A percentile compares a stretch with the other conserved stretches of the same genome.
Evolutionary conservation across 2,329 filamentous ascomycete genomes (phyloP).

Genomic region (Colletotrichum destructivum): DNA sequence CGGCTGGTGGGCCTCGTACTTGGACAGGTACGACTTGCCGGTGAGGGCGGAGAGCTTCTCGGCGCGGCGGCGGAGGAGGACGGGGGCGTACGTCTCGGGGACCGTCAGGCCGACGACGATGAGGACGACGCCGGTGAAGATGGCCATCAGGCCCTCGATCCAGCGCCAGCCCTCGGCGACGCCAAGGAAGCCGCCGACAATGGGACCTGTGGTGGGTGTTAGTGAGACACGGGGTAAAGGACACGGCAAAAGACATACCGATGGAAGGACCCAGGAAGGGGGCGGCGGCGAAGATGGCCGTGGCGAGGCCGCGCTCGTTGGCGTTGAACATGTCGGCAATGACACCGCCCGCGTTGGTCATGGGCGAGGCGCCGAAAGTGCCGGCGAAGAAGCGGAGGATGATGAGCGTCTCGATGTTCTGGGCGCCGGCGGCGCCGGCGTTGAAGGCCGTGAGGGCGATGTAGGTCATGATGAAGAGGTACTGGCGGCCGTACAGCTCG

Average conservation of each 20-base stretch:
- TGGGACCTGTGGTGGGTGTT: constrained; percentile 78
- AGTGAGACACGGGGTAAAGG: constrained; percentile 75
- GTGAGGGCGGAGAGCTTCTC: constrained; percentile 42
- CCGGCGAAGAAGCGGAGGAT: constrained; percentile 77
- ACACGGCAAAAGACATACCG: constrained; percentile 72
- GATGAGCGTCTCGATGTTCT: constrained; percentile 72
- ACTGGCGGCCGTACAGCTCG: constrained; percentile 73
- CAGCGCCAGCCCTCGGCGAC: constrained; percentile 78
- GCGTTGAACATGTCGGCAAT: constrained; percentile 74
- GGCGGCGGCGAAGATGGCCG: constrained; percentile 74
- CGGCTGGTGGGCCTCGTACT: constrained; percentile 65
- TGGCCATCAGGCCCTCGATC: constrained; percentile 77
- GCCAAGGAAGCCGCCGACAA: constrained; percentile 77
- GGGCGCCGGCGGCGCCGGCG: constrained; percentile 69
- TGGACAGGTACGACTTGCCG: constrained; percentile 47
- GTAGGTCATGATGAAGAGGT: constrained; percentile 73
- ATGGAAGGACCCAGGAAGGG: constrained; percentile 77
- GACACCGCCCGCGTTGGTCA: constrained; percentile 75
- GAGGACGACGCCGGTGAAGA: constrained; percentile 61
- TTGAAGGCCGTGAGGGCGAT: constrained; percentile 72
- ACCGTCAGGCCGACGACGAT: constrained; percentile 63
- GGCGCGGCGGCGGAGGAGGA: constrained; percentile 48
- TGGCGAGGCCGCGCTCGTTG: constrained; percentile 68
- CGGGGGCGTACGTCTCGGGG: constrained; percentile 51
- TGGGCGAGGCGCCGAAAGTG: constrained; percentile 72